Conservation (phyloP, 768 basidiomycete genomes). For the Termitomyces sp. region DNA sequence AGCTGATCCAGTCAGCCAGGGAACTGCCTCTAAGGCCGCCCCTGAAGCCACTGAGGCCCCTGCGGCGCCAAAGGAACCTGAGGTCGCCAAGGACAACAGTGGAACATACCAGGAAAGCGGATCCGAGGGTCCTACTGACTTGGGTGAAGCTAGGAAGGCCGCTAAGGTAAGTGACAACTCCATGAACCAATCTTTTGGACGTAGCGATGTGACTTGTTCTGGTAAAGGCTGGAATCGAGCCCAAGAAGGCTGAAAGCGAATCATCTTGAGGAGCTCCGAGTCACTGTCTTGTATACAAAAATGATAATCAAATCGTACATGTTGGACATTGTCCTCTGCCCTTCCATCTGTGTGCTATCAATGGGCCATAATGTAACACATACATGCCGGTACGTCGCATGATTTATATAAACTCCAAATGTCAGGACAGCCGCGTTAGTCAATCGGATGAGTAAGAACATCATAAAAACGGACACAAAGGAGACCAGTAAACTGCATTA, state of each 20-base stretch:
- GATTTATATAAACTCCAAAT: neutral
- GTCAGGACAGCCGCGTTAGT: neutral
- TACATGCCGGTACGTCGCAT: neutral
- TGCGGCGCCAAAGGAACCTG: neutral
- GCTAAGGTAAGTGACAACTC: constrained; percentile 17
- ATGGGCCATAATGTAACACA: too few species aligned
- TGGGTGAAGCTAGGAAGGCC: constrained; percentile 19
- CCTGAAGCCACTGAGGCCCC: neutral
- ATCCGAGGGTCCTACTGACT: constrained; percentile 18
- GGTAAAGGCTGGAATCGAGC: constrained; percentile 17
- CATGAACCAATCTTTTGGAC: neutral
- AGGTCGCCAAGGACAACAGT: constrained; percentile 1
- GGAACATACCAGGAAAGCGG: constrained; percentile 17
- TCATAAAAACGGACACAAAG: neutral
- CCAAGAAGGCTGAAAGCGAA: constrained; percentile 17
- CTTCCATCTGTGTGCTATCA: neutral
- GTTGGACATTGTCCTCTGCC: neutral
- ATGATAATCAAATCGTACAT: neutral
- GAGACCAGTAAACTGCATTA: neutral
- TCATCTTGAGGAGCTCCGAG: constrained; percentile 1
- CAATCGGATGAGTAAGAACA: neutral
- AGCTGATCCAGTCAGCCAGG: constrained; percentile 6
- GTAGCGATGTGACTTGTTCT: neutral
- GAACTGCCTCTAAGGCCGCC: neutral
- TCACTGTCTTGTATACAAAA: neutral